A percentile compares a stretch with the other conserved stretches of the same genome.
Evolutionary conservation across 805 yeast genomes (phyloP).

Genomic region (Myxozyma geophila): DNA sequence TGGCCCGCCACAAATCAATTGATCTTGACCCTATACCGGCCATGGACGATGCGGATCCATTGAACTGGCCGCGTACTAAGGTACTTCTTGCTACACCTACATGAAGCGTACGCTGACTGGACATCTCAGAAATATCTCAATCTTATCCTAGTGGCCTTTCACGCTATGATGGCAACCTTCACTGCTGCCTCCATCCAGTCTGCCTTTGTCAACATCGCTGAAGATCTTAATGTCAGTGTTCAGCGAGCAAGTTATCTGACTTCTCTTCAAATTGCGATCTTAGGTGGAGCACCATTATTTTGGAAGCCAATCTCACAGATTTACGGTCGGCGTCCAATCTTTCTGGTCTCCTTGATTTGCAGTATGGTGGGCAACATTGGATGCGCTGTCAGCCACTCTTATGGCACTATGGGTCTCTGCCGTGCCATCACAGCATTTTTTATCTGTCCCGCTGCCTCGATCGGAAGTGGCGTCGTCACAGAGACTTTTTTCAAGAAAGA

Average conservation of each 20-base stretch:
- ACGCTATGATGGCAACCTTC: conserved; percentile 31
- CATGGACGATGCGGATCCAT: conserved; percentile 24
- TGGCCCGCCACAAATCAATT: conserved; percentile 33
- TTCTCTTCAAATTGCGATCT: conserved; percentile 25
- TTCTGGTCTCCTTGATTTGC: conserved; percentile 13
- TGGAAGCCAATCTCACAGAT: conserved; percentile 28
- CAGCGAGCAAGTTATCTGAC: conserved; percentile 28
- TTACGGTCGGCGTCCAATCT: conserved; percentile 30
- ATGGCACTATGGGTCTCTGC: conserved; percentile 32
- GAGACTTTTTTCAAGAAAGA: conserved; percentile 30
- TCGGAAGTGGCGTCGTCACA: conserved; percentile 29
- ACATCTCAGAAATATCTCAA: conserved; percentile 18
- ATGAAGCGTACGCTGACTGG: no score
- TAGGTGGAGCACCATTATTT: conserved; percentile 28
- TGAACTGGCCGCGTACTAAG: conserved; percentile 27
- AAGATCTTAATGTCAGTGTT: conserved; percentile 22
- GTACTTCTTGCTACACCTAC: not conserved
- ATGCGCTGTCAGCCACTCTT: conserved; percentile 28
- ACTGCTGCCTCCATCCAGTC: conserved; percentile 32
- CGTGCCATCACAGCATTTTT: conserved; percentile 28
- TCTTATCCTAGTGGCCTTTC: conserved; percentile 23
- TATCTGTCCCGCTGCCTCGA: conserved; percentile 29
- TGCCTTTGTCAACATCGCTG: conserved; percentile 30
- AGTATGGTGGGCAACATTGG: conserved; percentile 27
- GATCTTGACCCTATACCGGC: conserved; percentile 35